These are phyloP conservation scores for Aspergillus bridgeri DNA, from an alignment of 495 filamentous ascomycete genomes.

Conservation along the genomic window DNA sequence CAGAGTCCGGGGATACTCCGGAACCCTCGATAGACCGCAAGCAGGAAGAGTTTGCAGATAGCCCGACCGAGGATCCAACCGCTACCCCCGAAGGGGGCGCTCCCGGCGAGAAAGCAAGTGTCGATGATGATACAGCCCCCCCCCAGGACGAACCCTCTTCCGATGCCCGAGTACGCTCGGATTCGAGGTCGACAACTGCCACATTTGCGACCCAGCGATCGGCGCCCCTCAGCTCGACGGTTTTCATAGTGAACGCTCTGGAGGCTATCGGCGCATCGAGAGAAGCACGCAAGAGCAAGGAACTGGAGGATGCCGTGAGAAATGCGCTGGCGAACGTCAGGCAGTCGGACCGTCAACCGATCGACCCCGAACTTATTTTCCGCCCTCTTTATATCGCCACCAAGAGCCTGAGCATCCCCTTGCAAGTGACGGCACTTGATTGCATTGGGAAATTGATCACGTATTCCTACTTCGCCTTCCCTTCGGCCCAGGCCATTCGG, in stretches of 20 bases:
- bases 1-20: slow-evolving; percentile 14
- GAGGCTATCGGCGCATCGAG: slow-evolving; percentile 86
- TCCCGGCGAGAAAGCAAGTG: slow-evolving; percentile 9
- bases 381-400: slow-evolving; percentile 85
- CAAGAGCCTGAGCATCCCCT: slow-evolving; percentile 72
- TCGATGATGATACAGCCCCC: slow-evolving; percentile 5
- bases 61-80: slow-evolving; percentile 5
- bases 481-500: slow-evolving; percentile 43
- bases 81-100: slow-evolving; percentile 11
- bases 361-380: slow-evolving; percentile 86
- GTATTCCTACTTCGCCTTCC: slow-evolving; percentile 92
- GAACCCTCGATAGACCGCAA: slow-evolving; percentile 16
- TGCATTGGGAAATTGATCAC: slow-evolving; percentile 98
- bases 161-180: slow-evolving; percentile 47
- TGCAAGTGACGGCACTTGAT: slow-evolving; percentile 88
- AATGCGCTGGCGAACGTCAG: slow-evolving; percentile 81
- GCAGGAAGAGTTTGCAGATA: slow-evolving; percentile 3
- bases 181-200: slow-evolving; percentile 56
- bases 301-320: slow-evolving; percentile 73
- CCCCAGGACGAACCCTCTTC: slow-evolving; percentile 26
- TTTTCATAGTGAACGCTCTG: slow-evolving; percentile 88
- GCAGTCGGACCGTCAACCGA: slow-evolving; percentile 62
- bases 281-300: slow-evolving; percentile 77
- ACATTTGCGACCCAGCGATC: slow-evolving; percentile 51
- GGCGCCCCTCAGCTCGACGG: slow-evolving; percentile 78